Percentiles rank a stretch among this genome's conserved stretches.
Evolutionary conservation across 2,329 filamentous ascomycete species (phyloP).

Genomic region (Sclerotinia sclerotiorum): DNA sequence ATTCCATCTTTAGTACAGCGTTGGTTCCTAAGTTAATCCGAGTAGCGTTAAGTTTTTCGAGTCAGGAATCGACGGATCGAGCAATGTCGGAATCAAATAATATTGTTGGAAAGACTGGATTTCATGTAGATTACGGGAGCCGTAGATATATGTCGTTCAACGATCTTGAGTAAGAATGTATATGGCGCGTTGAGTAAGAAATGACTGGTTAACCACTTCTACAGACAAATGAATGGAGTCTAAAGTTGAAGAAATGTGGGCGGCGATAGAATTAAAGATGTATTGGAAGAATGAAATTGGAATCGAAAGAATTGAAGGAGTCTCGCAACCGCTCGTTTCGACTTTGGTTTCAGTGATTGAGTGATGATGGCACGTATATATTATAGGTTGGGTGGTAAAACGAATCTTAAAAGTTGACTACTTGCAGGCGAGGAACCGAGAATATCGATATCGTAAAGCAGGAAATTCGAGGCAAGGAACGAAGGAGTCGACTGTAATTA

Average conservation of each 20-base stretch:
- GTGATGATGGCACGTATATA: slow-evolving; percentile 24
- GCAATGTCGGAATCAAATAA: background rate
- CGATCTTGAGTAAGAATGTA: slow-evolving; percentile 2
- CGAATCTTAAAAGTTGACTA: slow-evolving; percentile 8
- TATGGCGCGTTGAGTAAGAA: slow-evolving; percentile 5
- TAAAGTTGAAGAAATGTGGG: background rate
- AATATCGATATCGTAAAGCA: slow-evolving; percentile 25
- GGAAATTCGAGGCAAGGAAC: slow-evolving; percentile 28
- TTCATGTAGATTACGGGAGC: background rate
- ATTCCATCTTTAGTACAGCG: slow-evolving; percentile 32
- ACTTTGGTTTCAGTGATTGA: slow-evolving; percentile 19
- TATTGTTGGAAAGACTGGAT: background rate
- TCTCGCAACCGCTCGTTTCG: slow-evolving; percentile 23
- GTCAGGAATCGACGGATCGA: background rate
- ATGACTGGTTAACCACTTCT: slow-evolving; percentile 13
- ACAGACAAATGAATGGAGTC: slow-evolving; percentile 27
- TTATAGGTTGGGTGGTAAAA: slow-evolving; percentile 23
- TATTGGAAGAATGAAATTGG: slow-evolving; percentile 14
- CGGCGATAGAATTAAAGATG: slow-evolving; percentile 13
- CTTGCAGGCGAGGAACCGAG: slow-evolving; percentile 26
- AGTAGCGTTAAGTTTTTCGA: background rate
- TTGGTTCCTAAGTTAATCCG: background rate
- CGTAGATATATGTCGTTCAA: slow-evolving; percentile 15
- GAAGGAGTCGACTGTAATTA: slow-evolving; percentile 30
- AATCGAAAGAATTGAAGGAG: slow-evolving; percentile 12